Evolutionary conservation across 768 basidiomycete genomes (phyloP).

Genomic region (Chalciporus sphaerocephalus): DNA sequence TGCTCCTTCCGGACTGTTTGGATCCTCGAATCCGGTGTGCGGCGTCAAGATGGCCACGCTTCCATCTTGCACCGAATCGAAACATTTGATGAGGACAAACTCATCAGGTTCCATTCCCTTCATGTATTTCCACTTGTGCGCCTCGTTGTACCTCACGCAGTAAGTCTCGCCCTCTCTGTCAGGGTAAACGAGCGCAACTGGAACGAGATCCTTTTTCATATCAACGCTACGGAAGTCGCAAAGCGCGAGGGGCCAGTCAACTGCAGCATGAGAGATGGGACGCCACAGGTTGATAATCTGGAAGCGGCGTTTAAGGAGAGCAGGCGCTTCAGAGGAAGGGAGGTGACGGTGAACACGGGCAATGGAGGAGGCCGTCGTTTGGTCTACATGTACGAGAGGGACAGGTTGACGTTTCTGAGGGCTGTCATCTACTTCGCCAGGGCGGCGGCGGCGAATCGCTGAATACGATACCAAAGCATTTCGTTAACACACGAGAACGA

Average conservation of each 20-base stretch:
- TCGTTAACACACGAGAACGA: neutral
- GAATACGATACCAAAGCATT: neutral
- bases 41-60: constrained; percentile 32
- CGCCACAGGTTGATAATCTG: constrained; percentile 56
- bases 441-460: constrained; percentile 43
- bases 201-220: constrained; percentile 33
- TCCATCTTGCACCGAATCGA: constrained; percentile 34
- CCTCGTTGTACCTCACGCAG: constrained; percentile 35
- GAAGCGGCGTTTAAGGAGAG: constrained; percentile 41
- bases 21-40: constrained; percentile 35
- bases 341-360: constrained; percentile 44
- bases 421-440: constrained; percentile 32
- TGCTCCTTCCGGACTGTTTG: constrained; percentile 28
- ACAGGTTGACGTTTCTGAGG: constrained; percentile 44
- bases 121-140: constrained; percentile 45
- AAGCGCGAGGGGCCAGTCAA: constrained; percentile 47
- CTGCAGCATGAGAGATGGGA: constrained; percentile 42
- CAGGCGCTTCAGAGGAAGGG: constrained; percentile 37
- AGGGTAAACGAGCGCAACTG: constrained; percentile 38
- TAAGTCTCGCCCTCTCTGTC: constrained; percentile 44
- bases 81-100: constrained; percentile 44
- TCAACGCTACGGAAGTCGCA: constrained; percentile 46
- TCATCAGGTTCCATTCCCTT: constrained; percentile 44
- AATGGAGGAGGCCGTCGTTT: constrained; percentile 37
- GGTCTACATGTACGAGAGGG: constrained; percentile 42